phyloP scores from a whole-genome alignment of 305 asterid species.

The Fraxinus xanthoxyloides region DNA sequence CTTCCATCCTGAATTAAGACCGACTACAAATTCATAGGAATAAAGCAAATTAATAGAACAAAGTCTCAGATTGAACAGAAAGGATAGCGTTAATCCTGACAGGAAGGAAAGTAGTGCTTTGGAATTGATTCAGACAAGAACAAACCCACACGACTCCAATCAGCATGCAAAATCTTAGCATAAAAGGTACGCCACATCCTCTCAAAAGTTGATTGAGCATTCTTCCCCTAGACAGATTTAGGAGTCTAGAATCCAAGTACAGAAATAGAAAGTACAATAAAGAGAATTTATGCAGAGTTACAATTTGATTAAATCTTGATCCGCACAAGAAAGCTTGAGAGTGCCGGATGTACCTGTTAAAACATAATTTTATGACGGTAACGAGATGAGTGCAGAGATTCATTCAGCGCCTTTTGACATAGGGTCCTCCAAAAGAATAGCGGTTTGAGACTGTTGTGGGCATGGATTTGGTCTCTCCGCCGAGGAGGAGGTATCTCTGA shows the following conservation, averaged over 20 bases:
- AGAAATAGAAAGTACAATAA: constrained; percentile 11
- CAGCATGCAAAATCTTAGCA: not conserved
- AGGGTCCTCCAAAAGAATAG: constrained; percentile 62
- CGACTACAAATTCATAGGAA: not conserved
- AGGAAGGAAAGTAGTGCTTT: not conserved
- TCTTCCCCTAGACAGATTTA: not conserved
- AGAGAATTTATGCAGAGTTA: not conserved
- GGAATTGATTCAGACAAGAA: not conserved
- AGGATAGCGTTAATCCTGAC: not conserved
- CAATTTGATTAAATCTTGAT: not conserved
- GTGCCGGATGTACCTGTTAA: not conserved
- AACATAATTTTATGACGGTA: not conserved
- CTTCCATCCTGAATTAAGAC: not conserved
- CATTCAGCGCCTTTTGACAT: constrained; percentile 35
- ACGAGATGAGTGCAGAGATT: not conserved
- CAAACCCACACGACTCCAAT: not conserved
- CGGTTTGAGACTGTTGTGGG: constrained; percentile 52
- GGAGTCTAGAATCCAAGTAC: not conserved
- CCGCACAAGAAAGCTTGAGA: not conserved
- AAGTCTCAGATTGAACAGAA: not conserved
- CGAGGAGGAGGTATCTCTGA: constrained; percentile 29
- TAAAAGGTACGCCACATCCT: not conserved
- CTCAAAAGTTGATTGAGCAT: not conserved
- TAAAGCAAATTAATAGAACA: not conserved
- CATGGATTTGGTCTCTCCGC: constrained; percentile 31